phyloP scores from a whole-genome alignment of 768 basidiomycete genomes.

The Nidula microcarpa region DNA sequence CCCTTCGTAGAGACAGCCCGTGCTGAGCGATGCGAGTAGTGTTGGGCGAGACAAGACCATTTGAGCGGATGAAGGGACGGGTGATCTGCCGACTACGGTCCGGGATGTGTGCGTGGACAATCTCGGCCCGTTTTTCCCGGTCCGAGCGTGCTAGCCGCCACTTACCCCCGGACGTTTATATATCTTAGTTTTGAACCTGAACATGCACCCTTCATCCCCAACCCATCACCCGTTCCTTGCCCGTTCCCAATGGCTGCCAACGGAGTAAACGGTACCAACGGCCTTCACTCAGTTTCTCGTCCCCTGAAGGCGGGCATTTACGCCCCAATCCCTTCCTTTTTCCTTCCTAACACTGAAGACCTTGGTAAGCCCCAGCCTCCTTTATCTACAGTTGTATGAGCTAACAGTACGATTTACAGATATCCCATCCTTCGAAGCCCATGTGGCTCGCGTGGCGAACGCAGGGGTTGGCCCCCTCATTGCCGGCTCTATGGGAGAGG shows the following conservation, averaged over 20 bases:
- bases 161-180: constrained; percentile 13
- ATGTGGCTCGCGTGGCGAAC: constrained; percentile 59
- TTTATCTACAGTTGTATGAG: neutral
- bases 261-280: constrained; percentile 28
- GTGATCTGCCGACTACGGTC: constrained; percentile 15
- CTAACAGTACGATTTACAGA: constrained; percentile 32
- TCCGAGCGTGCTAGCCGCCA: constrained; percentile 10
- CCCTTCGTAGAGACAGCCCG: too few species aligned
- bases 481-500: constrained; percentile 85
- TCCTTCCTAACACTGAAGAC: constrained; percentile 71
- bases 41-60: too few species aligned
- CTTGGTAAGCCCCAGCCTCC: constrained; percentile 53
- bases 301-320: constrained; percentile 74
- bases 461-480: constrained; percentile 73
- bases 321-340: constrained; percentile 87
- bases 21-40: too few species aligned
- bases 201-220: constrained; percentile 9
- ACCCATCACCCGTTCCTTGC: constrained; percentile 9
- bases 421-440: constrained; percentile 61
- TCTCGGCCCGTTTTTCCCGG: constrained; percentile 19
- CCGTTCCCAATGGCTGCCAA: constrained; percentile 36
- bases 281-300: constrained; percentile 32
- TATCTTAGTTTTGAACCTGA: constrained; percentile 10
- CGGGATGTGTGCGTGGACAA: constrained; percentile 11
- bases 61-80: neutral